Base-by-base conservation (phyloP, 805 yeast species). In the Schwanniomyces pseudopolymorphus region DNA sequence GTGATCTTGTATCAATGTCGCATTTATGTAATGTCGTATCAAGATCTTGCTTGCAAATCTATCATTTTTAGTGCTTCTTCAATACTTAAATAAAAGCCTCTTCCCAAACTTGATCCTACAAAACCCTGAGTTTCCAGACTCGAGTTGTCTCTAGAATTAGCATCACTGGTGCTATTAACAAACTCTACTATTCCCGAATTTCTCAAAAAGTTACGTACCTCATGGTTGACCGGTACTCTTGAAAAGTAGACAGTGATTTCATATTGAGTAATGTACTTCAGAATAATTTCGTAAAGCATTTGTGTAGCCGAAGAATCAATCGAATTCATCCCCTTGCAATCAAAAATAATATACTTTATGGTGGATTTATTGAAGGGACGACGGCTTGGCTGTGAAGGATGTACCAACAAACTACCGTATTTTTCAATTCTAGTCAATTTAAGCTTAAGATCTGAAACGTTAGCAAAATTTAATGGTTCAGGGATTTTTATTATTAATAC, bases 401-500 rank as follows among this genome's bases (percentile, higher is more conserved):
- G 96, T 13, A 78, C 79, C 41, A 74, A 76, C 20, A 83, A 74
- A 0, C 95, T 82, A 0, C 96, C 95, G 56, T 87, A 88, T 44
- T 79, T 67, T 59, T 90, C 96, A 24, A 90, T 68, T 38, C 96
- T 71, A 37, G 75, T 70, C 47, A 90, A 68, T 31, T 92, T 72
- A 46, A 79, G 72, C 50, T 85, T 81, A 50, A 90, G 70, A 55
- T 88, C 95, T 22, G 85, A 85, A 6, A 91, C 78, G 62, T 91
- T 90, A 33, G 96, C 89, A 64, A 90, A 90, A 4, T 91, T 88
- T 49, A 90, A 70, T 1, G 97, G 96, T 59, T 90, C 97, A 0
- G 96, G 90, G 37, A 90, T 79, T 52, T 84, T 85, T 31, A 90
- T 85, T 24, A 89, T 80, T 28, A 91, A 69, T 45, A 90, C 85